Evolutionary conservation across 345 rosid genomes (phyloP), one percentile per base, ranked within the genome.

Genomic region (Salix exigua): DNA sequence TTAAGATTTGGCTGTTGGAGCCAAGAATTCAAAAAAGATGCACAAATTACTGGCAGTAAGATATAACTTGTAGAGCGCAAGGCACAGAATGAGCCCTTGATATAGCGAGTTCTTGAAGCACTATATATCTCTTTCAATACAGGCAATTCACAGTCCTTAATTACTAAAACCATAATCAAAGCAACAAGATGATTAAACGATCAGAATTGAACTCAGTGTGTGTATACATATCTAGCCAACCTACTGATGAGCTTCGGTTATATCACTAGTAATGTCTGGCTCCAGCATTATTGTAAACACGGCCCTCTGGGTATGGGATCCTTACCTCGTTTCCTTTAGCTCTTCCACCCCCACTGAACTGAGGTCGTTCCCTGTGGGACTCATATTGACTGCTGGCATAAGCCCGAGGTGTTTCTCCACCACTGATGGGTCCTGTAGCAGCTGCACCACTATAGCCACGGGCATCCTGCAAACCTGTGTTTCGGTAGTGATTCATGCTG

Each of bases 271-370:
- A 62, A 67, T 71, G 60, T n/a, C 71, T 48, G 46, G 76, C 42
- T 40, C 70, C 74, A 2, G 42, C 58, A 71, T 71, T 75, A 18
- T 63, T 58, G 66, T 80, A 75, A 66, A 72, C 73, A 65, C 70
- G 70, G 38, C 79, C 83, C 61, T 66, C 71, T 0, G 73, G 77
- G 33, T 71, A 80, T 10, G 79, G 73, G 71, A 80, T 55, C 70
- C 83, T 80, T 44, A 63, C 73, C 17, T 80, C 73, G 1, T 68
- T 12, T 60, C 64, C 76, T 72, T 55, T 61, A 31, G 68, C 35
- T 26, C 76, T 71, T n/a, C 68, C 68, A 50, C 72, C 66, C 53
- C 63, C 73, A 53, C 16, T n/a, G 46, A 10, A 76, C 25, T 33
- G 79, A 44, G 79, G 63, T 71, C 42, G 62, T 26, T 46, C 79